Conservation (phyloP, 768 basidiomycete species). For the Boletellus sp. region DNA sequence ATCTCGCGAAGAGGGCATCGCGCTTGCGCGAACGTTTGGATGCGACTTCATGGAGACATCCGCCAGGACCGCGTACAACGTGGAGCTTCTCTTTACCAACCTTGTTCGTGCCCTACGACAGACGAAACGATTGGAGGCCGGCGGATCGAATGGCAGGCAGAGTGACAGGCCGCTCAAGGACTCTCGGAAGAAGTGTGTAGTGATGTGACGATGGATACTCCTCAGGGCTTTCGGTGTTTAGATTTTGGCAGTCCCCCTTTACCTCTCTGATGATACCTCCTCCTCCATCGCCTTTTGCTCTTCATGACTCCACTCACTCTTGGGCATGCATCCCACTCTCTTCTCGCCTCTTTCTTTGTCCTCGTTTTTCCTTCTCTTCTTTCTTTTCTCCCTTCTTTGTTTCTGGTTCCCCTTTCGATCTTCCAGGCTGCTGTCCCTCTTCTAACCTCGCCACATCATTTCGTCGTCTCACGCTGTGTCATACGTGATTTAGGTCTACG, state of each 20-base stretch:
- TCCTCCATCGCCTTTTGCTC: slow-evolving; percentile 44
- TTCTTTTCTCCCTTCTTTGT: slow-evolving; percentile 11
- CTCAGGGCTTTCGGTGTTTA: slow-evolving; percentile 61
- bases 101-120: slow-evolving; percentile 81
- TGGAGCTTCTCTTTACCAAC: slow-evolving; percentile 85
- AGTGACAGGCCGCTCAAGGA: slow-evolving; percentile 42
- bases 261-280: slow-evolving; percentile 77
- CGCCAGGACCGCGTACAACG: slow-evolving; percentile 93
- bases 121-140: slow-evolving; percentile 52
- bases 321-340: slow-evolving; percentile 21
- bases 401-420: slow-evolving; percentile 19
- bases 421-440: slow-evolving; percentile 30
- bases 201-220: slow-evolving; percentile 70
- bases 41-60: slow-evolving; percentile 96
- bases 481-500: slow-evolving; percentile 39
- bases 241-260: slow-evolving; percentile 56
- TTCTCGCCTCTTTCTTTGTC: slow-evolving; percentile 14
- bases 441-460: slow-evolving; percentile 32
- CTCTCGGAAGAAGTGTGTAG: slow-evolving; percentile 61
- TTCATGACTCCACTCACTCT: slow-evolving; percentile 25
- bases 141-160: slow-evolving; percentile 40
- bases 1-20: slow-evolving; percentile 81
- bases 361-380: slow-evolving; percentile 27
- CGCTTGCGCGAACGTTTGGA: slow-evolving; percentile 77
- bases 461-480: slow-evolving; percentile 37